Conservation (phyloP, 805 yeast species). For the Myxozyma kluyveri region DNA sequence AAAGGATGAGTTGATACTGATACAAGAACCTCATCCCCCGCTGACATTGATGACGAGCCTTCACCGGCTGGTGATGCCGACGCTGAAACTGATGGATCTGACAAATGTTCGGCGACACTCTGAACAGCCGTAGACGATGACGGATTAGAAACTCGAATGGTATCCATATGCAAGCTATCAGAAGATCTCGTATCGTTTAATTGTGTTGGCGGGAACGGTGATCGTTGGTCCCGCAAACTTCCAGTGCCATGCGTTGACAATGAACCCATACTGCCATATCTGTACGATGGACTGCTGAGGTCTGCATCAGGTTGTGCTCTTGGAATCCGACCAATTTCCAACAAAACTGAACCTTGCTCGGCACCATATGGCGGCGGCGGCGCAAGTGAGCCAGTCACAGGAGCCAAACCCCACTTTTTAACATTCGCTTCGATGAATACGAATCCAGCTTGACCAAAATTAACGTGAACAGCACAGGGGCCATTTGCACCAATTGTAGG, state of each 20-base stretch:
- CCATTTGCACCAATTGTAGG: constrained; percentile 90
- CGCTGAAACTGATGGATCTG: neutral
- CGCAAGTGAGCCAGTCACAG: constrained; percentile 77
- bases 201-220: constrained; percentile 21
- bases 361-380: constrained; percentile 93
- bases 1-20: neutral
- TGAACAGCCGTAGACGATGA: constrained; percentile 8
- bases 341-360: constrained; percentile 70
- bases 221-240: constrained; percentile 11
- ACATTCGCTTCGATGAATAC: constrained; percentile 91
- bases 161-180: constrained; percentile 5
- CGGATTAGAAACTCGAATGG: constrained; percentile 1
- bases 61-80: neutral
- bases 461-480: constrained; percentile 78
- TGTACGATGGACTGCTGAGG: too few species aligned
- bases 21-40: neutral
- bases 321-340: constrained; percentile 46
- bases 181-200: constrained; percentile 10
- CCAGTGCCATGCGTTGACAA: constrained; percentile 6
- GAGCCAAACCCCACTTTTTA: constrained; percentile 95
- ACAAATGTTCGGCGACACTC: constrained; percentile 1
- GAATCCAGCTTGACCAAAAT: constrained; percentile 84
- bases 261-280: constrained; percentile 9
- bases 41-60: neutral
- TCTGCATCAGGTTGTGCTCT: neutral